Evolutionary conservation across 305 asterid genomes (phyloP).

Genomic region (Plantago rigida): DNA sequence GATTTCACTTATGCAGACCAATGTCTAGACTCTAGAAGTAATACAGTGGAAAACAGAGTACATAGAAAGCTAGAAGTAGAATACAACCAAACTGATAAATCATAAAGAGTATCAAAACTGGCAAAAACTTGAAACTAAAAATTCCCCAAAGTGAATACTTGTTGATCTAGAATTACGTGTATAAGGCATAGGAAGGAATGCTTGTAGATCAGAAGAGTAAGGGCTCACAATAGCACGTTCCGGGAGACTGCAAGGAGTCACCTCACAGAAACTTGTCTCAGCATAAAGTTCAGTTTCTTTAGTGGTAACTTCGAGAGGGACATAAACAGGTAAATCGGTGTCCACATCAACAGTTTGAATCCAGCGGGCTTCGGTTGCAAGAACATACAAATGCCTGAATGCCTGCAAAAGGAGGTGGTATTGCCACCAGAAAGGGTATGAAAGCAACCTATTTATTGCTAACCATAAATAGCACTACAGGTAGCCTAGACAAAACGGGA

Average conservation of each 20-base stretch:
- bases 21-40: neutral
- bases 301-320: conserved; percentile 78
- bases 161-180: conserved; percentile 8
- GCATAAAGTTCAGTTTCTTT: conserved; percentile 69
- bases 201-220: conserved; percentile 17
- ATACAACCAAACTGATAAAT: neutral
- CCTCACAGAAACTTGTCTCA: conserved; percentile 87
- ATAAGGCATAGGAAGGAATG: conserved; percentile 19
- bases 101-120: conserved; percentile 9
- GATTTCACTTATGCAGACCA: conserved; percentile 3
- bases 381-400: conserved; percentile 92
- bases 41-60: conserved; percentile 5
- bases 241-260: conserved; percentile 94
- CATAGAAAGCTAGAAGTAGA: conserved; percentile 3
- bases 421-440: conserved; percentile 8
- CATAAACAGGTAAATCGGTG: conserved; percentile 86
- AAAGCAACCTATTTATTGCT: neutral
- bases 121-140: neutral
- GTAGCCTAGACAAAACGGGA: too few species aligned
- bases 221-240: conserved; percentile 80
- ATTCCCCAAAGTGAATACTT: conserved; percentile 11
- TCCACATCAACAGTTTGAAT: conserved; percentile 93
- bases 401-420: conserved; percentile 45
- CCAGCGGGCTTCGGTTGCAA: conserved; percentile 98
- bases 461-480: too few species aligned